Conservation (phyloP, 2,329 filamentous ascomycete species). For the Colletotrichum higginsianum region DNA sequence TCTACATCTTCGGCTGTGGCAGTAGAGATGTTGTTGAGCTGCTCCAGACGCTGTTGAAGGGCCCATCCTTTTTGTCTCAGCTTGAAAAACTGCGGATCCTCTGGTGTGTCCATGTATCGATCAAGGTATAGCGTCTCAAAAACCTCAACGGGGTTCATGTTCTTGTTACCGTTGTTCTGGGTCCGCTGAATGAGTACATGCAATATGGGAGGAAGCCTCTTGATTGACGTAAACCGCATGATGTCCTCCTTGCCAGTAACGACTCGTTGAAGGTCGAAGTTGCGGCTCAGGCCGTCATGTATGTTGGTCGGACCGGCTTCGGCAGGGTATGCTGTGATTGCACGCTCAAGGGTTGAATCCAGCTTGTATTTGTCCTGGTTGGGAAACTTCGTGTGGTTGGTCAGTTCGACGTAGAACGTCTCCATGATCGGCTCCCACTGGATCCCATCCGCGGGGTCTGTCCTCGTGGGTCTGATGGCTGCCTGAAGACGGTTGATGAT, state of each 20-base stretch:
- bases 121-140: constrained; percentile 88
- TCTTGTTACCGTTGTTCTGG: constrained; percentile 81
- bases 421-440: constrained; percentile 87
- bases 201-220: constrained; percentile 84
- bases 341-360: constrained; percentile 70
- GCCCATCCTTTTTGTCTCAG: constrained; percentile 81
- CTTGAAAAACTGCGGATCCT: constrained; percentile 72
- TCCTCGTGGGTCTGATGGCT: constrained; percentile 81
- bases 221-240: constrained; percentile 79
- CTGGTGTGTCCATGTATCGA: constrained; percentile 82
- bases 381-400: constrained; percentile 72
- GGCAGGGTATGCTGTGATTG: constrained; percentile 73
- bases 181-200: constrained; percentile 92
- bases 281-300: constrained; percentile 87
- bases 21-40: constrained; percentile 53
- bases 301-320: constrained; percentile 71
- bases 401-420: constrained; percentile 74
- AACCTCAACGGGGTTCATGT: constrained; percentile 83
- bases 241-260: constrained; percentile 62
- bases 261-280: constrained; percentile 85
- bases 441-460: constrained; percentile 75
- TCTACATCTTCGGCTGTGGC: constrained; percentile 31
- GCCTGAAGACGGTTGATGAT: constrained; percentile 92
- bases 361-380: constrained; percentile 51
- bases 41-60: constrained; percentile 75